Conservation (phyloP, 1,139 yeast species). For the Suhomyces coccinellae region DNA sequence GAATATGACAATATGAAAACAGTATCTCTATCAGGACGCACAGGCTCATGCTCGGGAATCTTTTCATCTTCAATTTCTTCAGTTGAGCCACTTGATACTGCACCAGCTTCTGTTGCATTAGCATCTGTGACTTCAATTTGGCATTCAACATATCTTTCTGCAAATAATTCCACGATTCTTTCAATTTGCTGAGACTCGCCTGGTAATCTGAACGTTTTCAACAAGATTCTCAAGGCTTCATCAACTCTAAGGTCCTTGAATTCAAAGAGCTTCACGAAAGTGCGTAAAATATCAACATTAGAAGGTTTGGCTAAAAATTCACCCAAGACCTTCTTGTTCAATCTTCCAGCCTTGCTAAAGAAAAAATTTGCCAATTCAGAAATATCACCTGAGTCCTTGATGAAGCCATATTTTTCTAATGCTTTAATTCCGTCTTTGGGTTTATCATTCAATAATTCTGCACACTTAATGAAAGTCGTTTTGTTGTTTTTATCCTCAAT, state of each 20-base stretch:
- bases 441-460: constrained; percentile 71
- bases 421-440: constrained; percentile 74
- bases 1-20: constrained; percentile 74
- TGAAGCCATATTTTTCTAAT: constrained; percentile 63
- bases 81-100: background rate
- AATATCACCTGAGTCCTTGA: constrained; percentile 52
- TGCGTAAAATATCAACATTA: constrained; percentile 57
- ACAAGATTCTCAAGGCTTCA: constrained; percentile 81
- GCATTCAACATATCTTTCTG: constrained; percentile 70
- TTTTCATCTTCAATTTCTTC: background rate
- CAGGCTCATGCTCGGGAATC: constrained; percentile 32
- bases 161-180: constrained; percentile 83
- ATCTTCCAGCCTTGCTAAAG: constrained; percentile 72
- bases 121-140: constrained; percentile 34
- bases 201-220: constrained; percentile 86
- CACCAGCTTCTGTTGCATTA: constrained; percentile 16
- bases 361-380: constrained; percentile 74
- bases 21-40: constrained; percentile 70
- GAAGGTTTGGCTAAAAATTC: constrained; percentile 79
- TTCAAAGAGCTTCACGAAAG: constrained; percentile 72
- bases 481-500: constrained; percentile 57
- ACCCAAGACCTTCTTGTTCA: constrained; percentile 86
- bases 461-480: constrained; percentile 72
- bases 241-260: constrained; percentile 81
- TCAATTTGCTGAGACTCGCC: constrained; percentile 98